Conservation (phyloP, 345 rosid genomes). For the Sisymbrium altissimum region DNA sequence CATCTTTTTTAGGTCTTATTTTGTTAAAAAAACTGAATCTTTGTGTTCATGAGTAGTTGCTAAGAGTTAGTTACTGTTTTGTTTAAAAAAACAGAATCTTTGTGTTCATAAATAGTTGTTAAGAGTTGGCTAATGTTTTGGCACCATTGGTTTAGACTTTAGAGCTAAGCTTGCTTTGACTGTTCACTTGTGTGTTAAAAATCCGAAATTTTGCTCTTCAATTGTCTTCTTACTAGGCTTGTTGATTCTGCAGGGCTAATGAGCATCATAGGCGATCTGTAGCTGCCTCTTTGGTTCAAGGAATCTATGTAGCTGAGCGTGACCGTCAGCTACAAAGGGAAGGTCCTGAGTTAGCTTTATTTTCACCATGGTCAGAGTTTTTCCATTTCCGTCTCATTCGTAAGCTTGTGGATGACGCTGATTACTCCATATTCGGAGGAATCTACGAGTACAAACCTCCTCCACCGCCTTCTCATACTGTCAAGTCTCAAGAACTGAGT, state of each 20-base stretch:
- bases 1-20: background rate
- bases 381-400: conserved; percentile 57
- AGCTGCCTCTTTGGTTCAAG: conserved; percentile 78
- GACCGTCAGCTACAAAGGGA: conserved; percentile 81
- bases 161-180: background rate
- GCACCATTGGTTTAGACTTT: background rate
- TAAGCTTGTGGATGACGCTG: conserved; percentile 64
- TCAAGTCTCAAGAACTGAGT: conserved; percentile 36
- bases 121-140: background rate
- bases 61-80: background rate
- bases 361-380: conserved; percentile 85
- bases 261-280: conserved; percentile 63
- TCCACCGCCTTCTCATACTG: conserved; percentile 3
- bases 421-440: conserved; percentile 77
- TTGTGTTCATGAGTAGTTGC: background rate
- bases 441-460: conserved; percentile 64
- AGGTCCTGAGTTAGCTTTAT: conserved; percentile 51
- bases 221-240: too few relatives aligned
- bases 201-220: background rate
- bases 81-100: background rate
- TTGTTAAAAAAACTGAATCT: background rate
- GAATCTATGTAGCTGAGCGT: conserved; percentile 71
- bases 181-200: background rate
- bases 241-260: conserved; percentile 53
- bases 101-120: background rate